These are phyloP conservation scores for Puccinia hordei DNA, from an alignment of 1,284 basidiomycete genomes.

Conservation along the genomic window DNA sequence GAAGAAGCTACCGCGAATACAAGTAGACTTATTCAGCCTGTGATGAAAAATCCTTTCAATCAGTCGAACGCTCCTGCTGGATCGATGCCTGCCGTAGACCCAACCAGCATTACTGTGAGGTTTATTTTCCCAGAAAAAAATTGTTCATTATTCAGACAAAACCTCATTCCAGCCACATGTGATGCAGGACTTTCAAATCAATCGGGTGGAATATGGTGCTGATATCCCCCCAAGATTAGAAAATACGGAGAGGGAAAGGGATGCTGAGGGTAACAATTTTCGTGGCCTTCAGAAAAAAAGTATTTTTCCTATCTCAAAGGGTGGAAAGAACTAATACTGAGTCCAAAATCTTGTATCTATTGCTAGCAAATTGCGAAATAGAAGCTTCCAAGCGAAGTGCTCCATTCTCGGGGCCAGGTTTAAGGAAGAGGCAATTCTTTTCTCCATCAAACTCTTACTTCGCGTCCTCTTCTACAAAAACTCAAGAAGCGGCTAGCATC, in stretches of 20 bases:
- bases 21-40: not conserved
- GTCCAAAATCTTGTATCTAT: not conserved
- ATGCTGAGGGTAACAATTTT: not conserved
- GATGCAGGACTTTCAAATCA: constrained; percentile 2
- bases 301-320: too few species aligned
- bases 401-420: constrained; percentile 1
- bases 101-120: not conserved
- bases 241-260: not conserved
- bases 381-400: constrained; percentile 13
- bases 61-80: not conserved
- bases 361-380: not conserved
- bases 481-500: constrained; percentile 11
- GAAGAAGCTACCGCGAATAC: not conserved
- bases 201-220: not conserved
- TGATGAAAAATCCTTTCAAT: not conserved
- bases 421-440: constrained; percentile 10
- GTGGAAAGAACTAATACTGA: not conserved
- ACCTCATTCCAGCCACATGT: not conserved
- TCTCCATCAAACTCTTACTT: constrained; percentile 15
- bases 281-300: not conserved
- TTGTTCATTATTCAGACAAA: not conserved
- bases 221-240: not conserved
- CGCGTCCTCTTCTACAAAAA: constrained; percentile 5
- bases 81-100: not conserved
- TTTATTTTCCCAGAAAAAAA: not conserved